Conservation (phyloP, 2,329 filamentous ascomycete species). For the Xylariomycetidae sp. region DNA sequence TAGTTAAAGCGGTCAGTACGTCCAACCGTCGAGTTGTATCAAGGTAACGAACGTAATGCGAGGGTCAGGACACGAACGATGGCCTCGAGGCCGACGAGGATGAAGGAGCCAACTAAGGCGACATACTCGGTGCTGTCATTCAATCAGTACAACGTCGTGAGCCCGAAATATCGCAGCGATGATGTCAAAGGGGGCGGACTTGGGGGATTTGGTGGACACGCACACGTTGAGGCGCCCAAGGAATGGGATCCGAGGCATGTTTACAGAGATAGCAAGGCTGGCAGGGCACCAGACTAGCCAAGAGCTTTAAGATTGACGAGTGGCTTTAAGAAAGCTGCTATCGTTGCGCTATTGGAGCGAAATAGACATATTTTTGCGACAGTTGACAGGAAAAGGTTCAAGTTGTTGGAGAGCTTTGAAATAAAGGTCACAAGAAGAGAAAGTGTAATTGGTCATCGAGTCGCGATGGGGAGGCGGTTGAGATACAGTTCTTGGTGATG, state of each 20-base stretch:
- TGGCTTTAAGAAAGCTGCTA: conserved; percentile 9
- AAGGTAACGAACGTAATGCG: conserved; percentile 69
- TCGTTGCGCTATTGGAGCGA: conserved; percentile 15
- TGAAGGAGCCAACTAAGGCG: conserved; percentile 76
- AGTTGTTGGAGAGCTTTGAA: too few species aligned
- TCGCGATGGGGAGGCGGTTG: neutral
- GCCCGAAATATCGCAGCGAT: too few species aligned
- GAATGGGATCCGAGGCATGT: conserved; percentile 36
- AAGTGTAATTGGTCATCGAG: too few species aligned
- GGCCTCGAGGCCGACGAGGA: conserved; percentile 77
- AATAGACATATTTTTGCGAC: conserved; percentile 11
- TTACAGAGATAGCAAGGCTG: conserved; percentile 12
- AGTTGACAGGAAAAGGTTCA: too few species aligned
- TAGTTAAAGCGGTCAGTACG: conserved; percentile 30
- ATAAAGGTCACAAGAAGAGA: too few species aligned
- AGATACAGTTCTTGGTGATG: conserved; percentile 9
- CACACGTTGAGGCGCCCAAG: conserved; percentile 36
- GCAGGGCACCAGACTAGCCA: conserved; percentile 6
- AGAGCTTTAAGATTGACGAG: too few species aligned
- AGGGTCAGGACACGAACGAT: conserved; percentile 82
- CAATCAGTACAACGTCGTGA: conserved; percentile 11
- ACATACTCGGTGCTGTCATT: conserved; percentile 72
- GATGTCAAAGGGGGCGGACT: too few species aligned
- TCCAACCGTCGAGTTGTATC: too few species aligned
- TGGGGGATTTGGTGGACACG: conserved; percentile 15